Evolutionary conservation across 441 rosid genomes (phyloP).

Genomic region (Melastoma candidum): DNA sequence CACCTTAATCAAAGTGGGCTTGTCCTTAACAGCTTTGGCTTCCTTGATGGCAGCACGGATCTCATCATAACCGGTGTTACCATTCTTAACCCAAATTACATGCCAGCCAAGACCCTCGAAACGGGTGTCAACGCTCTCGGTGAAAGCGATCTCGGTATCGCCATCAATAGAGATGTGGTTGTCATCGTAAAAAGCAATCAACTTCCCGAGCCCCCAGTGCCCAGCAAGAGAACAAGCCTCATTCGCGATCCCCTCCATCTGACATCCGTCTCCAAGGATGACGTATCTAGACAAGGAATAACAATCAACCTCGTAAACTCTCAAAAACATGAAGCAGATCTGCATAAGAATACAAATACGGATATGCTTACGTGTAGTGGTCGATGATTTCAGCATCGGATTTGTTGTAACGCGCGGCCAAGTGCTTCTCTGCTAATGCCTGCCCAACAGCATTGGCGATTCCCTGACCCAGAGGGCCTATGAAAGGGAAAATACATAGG

Average conservation of each 20-base stretch:
- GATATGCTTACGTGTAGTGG: slow-evolving; percentile 68
- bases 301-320: slow-evolving; percentile 1
- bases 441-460: slow-evolving; percentile 95
- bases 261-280: slow-evolving; percentile 89
- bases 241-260: slow-evolving; percentile 85
- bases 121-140: slow-evolving; percentile 67
- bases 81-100: slow-evolving; percentile 94
- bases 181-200: slow-evolving; percentile 89
- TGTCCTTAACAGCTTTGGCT: slow-evolving; percentile 85
- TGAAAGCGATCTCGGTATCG: slow-evolving; percentile 82
- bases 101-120: slow-evolving; percentile 97
- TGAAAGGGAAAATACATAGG: neutral
- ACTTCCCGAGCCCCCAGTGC: slow-evolving; percentile 93
- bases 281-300: slow-evolving; percentile 28
- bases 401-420: slow-evolving; percentile 96
- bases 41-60: slow-evolving; percentile 92
- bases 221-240: slow-evolving; percentile 85
- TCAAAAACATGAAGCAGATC: no score
- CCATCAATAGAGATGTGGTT: slow-evolving; percentile 96
- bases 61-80: slow-evolving; percentile 86
- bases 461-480: slow-evolving; percentile 99
- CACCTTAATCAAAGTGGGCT: slow-evolving; percentile 89
- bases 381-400: slow-evolving; percentile 84
- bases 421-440: slow-evolving; percentile 94
- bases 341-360: neutral